Base-by-base conservation (phyloP, 2,329 filamentous ascomycete genomes). In the Aspergillus piperis region DNA sequence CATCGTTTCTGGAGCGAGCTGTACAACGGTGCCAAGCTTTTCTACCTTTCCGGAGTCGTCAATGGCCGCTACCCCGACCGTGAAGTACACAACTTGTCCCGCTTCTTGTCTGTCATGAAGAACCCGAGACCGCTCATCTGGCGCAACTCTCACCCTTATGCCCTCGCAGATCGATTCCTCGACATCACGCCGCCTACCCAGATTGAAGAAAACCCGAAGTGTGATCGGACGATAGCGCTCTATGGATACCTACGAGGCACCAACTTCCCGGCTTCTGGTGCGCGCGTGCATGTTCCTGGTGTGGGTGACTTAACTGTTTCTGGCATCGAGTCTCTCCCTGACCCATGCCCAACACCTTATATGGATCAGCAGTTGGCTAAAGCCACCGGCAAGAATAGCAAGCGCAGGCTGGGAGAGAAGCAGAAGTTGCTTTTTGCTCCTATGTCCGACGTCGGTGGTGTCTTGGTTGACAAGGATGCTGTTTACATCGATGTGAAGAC, bases 51-150 rank as follows among this genome's bases (percentile, higher is more conserved):
- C 1, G 95, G 95, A 70, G 93, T 99, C 38, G 90, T 98, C 68
- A 99, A 99, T 75, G 95, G 95, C 44, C 86, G 95, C 64, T 99
- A 99, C 71, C 96, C 95, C 0, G 95, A 99, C 75, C 88, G 96
- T 65, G 96, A 99, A 77, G 88, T 99, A 15, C 91, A 98, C 79
- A 99, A 99, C 72, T 78, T 99, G 57, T 96, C 92, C 13, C 87
- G 96, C 58, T 99, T 99, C 76, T 83, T 99, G 66, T 96, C 91
- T 19, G 92, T 99, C 66, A 99, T 99, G 96, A 99, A 99, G 83
- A 99, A 96, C 73, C 94, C 96, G 4, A 86, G 95, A 61, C 95
- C 95, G n/a, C 82, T 99, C 30, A 83, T 99, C 44, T 99, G 95
- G 94, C 86, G 96, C 61, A 99, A 99, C 75, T 90, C 91, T 1